Evolutionary conservation across 176 grass and related monocot species (phyloP), one percentile per base, ranked within the genome.

Genomic region (Musa schizocarpa): DNA sequence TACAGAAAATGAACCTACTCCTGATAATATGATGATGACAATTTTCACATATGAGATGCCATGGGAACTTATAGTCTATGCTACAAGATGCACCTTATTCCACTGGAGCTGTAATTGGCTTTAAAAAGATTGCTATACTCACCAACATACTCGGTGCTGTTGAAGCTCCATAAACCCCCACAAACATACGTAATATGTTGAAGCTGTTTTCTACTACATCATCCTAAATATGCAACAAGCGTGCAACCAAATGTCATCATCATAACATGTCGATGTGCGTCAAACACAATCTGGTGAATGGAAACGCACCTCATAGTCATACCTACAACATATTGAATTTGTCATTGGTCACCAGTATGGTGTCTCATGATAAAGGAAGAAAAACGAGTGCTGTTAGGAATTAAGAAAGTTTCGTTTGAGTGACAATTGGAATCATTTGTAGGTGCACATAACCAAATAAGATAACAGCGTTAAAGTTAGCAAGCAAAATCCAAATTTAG

Each of bases 151-250:
- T 87, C 50, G 90, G 86, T 73, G 88, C 94, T 72, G 85, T 75
- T 61, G 83, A 89, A 85, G 90, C 78, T 85, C 94, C 94, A 85
- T 98, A 93, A 78, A 98, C 65, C 13, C 64, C 82, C 71, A 80
- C 52, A 88, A 93, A 98, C 94, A 98, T 98, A 68, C 88, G 88
- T 19, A 93, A 78, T 69, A 93, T 79, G 54, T 98, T 93, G 79
- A 89, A 93, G 63, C 81, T 86, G 80, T 93, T 93, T 62, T 91
- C 85, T 50, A 86, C 68, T 68, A 98, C 94, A 76, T 93, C 94
- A 63, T 93, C 94, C 94, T 93, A 76, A 52, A 63, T 50, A 63
- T 63, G 17, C 13, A 23, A 51, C 19, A n/a, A 63, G 52, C 10
- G 34, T 17, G 34, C 17, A 65, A 20, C 58, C 73, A 75, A 58